Evolutionary conservation across 1,139 yeast species (phyloP), one percentile per base, ranked within the genome.

Genomic region (Suhomyces terraborum): DNA sequence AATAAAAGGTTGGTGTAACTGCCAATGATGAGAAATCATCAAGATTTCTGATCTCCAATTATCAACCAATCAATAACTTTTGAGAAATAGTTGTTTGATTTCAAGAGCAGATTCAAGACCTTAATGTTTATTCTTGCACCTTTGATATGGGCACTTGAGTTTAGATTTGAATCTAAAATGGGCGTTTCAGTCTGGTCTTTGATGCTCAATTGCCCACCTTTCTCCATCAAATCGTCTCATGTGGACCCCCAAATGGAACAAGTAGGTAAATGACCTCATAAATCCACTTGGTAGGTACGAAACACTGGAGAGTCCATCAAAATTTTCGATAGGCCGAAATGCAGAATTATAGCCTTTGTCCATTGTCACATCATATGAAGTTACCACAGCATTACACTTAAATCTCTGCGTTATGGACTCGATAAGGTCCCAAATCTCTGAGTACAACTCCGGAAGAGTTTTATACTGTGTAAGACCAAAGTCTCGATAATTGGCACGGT

Each of bases 301-400:
- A 8, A 39, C 30, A n/a, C 34, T 31, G 0, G 36, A 14, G 6
- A 38, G 6, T 7, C 26, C 32, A 4, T 21, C 33, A 20, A 40
- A 42, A 5, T 16, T 29, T 6, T 32, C 36, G 12, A 32, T 36
- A n/a, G 28, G 26, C 14, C 36, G 32, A 21, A 48, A 38, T 19
- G 43, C 43, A 20, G 48, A 53, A 17, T 53, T 50, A 47, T 53
- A 61, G 1, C 75, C 75, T 27, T 51, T 53, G 29, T 69, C 74
- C 48, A 56, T 66, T 2, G 48, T 45, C 12, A 43, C 43, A 42
- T 64, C 68, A 62, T 69, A 69, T n/a, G 66, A 58, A 1, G 68
- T 61, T 4, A 66, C 54, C 6, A 71, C 41, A 3, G 69, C 52
- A 32, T 64, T 62, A 43, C 73, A 68, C 18, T 47, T 43, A 43